Percentiles rank a stretch among this genome's conserved stretches.
phyloP scores from a whole-genome alignment of 805 yeast genomes.

The Schwanniomyces pseudopolymorphus region DNA sequence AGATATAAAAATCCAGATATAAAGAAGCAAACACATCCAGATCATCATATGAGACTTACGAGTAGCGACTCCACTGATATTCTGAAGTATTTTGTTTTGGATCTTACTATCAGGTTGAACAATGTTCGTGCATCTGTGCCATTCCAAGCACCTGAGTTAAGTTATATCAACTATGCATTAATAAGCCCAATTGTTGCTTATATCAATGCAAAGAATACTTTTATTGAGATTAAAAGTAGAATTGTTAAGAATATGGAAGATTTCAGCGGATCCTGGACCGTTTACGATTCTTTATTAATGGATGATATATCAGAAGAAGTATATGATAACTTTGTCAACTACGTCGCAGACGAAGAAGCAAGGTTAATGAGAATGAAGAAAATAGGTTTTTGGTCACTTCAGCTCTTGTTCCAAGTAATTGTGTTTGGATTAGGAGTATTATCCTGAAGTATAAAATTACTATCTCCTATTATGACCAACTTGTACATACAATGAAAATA shows the following conservation, averaged over 20 bases:
- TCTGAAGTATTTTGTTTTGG: slow-evolving; percentile 67
- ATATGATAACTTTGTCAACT: slow-evolving; percentile 84
- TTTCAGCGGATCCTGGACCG: slow-evolving; percentile 95
- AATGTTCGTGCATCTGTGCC: slow-evolving; percentile 91
- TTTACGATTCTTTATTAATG: slow-evolving; percentile 87
- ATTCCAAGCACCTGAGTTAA: slow-evolving; percentile 77
- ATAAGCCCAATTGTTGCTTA: slow-evolving; percentile 94
- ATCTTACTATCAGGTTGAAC: slow-evolving; percentile 73
- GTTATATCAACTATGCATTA: slow-evolving; percentile 89
- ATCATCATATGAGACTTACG: slow-evolving; percentile 28
- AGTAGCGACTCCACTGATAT: slow-evolving; percentile 31
- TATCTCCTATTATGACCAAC: neutral
- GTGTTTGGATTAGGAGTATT: slow-evolving; percentile 78
- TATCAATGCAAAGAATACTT: slow-evolving; percentile 85
- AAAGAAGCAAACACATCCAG: slow-evolving; percentile 17
- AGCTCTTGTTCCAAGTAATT: slow-evolving; percentile 75
- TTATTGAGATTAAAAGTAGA: slow-evolving; percentile 82
- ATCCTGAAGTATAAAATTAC: slow-evolving; percentile 3
- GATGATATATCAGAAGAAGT: slow-evolving; percentile 87
- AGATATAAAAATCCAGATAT: slow-evolving; percentile 37
- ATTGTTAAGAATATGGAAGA: slow-evolving; percentile 77
- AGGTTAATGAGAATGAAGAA: slow-evolving; percentile 70
- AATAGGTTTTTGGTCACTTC: slow-evolving; percentile 92
- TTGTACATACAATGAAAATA: neutral
- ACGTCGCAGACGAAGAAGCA: slow-evolving; percentile 84